These are phyloP conservation scores for Claviceps pazoutovae DNA, from an alignment of 2,329 filamentous ascomycete species.

Conservation along the genomic window DNA sequence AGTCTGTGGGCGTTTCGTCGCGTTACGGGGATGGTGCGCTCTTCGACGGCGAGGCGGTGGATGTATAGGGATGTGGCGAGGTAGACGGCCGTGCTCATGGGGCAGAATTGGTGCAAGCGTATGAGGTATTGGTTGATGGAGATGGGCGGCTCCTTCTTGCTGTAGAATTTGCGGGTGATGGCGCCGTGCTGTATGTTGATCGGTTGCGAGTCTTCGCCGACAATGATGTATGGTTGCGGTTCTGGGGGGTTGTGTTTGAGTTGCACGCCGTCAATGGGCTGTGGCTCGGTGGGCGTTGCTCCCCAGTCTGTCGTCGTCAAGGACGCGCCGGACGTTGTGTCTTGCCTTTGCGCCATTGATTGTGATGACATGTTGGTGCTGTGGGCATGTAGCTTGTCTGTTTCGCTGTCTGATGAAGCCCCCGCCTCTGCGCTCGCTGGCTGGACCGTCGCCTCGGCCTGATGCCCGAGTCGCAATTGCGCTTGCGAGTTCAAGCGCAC, in stretches of 20 bases:
- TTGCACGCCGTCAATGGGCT: conserved; percentile 39
- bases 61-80: conserved; percentile 82
- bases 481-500: conserved; percentile 43
- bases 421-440: neutral
- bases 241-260: conserved; percentile 25
- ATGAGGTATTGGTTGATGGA: conserved; percentile 71
- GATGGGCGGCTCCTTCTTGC: conserved; percentile 73
- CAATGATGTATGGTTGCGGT: conserved; percentile 41
- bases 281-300: conserved; percentile 11
- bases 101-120: conserved; percentile 80
- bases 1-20: conserved; percentile 75
- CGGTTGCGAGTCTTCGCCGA: conserved; percentile 57
- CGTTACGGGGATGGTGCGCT: conserved; percentile 68
- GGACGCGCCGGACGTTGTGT: neutral
- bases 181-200: conserved; percentile 68
- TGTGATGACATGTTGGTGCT: conserved; percentile 14
- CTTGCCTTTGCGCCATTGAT: conserved; percentile 9
- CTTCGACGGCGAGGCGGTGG: conserved; percentile 63
- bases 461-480: conserved; percentile 32
- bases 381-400: conserved; percentile 14
- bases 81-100: conserved; percentile 87
- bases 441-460: conserved; percentile 20
- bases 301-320: neutral
- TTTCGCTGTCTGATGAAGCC: neutral
- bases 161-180: conserved; percentile 87